Evolutionary conservation across 2,329 filamentous ascomycete genomes (phyloP).

Genomic region (Ophiostoma sp.): DNA sequence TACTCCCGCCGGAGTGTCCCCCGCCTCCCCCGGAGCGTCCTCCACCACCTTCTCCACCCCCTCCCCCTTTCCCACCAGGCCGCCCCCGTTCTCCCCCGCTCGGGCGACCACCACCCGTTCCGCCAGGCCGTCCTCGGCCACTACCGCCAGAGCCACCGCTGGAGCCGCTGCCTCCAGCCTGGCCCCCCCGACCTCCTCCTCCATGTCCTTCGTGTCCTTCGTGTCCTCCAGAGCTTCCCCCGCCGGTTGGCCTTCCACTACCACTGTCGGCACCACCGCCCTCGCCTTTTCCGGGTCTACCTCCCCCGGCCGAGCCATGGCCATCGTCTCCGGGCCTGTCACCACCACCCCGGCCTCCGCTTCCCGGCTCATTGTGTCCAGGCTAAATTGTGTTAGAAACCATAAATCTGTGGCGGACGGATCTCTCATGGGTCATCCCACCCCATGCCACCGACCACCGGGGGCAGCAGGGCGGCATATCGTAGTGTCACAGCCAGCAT

Average conservation of each 20-base stretch:
- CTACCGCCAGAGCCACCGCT: conserved; percentile 32
- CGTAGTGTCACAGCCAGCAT: too few relatives aligned
- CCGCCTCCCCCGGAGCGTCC: conserved; percentile 16
- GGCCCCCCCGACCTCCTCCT: conserved; percentile 11
- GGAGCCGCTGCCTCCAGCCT: conserved; percentile 24
- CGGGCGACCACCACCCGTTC: neutral
- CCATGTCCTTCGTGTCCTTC: conserved; percentile 12
- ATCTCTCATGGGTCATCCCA: too few relatives aligned
- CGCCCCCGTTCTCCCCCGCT: neutral
- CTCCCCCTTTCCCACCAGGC: conserved; percentile 4
- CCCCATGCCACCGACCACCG: too few relatives aligned
- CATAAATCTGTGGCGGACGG: neutral
- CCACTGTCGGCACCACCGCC: neutral
- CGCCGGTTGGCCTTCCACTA: neutral
- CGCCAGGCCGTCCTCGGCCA: conserved; percentile 27
- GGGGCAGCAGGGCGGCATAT: too few relatives aligned
- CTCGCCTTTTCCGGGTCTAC: conserved; percentile 28
- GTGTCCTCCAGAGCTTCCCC: conserved; percentile 2
- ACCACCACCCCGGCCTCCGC: neutral
- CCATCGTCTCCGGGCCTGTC: conserved; percentile 8
- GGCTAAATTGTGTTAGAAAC: neutral
- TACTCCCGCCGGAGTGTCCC: conserved; percentile 15
- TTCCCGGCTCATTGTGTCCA: neutral
- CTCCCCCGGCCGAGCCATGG: neutral
- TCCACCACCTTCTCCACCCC: conserved; percentile 12